Conservation (phyloP, 768 basidiomycete genomes). For the Dioszegia aurantiaca region DNA sequence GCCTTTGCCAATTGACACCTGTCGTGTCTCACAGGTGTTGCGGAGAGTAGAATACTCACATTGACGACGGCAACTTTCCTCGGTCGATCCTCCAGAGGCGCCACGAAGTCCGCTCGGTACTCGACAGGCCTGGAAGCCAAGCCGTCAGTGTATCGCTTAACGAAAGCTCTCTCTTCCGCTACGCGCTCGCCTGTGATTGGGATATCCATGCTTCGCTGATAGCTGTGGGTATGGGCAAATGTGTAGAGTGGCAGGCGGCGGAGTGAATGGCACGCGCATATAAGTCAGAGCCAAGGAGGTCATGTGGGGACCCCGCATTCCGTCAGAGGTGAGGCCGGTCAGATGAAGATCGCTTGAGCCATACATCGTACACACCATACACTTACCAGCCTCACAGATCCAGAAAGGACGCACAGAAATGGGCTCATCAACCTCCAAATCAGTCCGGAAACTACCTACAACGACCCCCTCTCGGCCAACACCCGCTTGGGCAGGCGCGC, state of each 20-base stretch:
- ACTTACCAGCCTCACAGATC: neutral
- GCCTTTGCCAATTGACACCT: neutral
- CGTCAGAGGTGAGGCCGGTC: no score
- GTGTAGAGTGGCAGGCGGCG: neutral
- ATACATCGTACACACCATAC: conserved; percentile 1
- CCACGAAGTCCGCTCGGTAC: conserved; percentile 44
- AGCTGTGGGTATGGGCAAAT: neutral
- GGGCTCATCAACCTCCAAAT: conserved; percentile 46
- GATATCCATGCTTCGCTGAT: conserved; percentile 32
- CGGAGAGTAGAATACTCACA: conserved; percentile 33
- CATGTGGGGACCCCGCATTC: neutral
- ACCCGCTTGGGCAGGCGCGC: conserved; percentile 33
- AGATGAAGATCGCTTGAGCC: no score
- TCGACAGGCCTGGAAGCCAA: conserved; percentile 47
- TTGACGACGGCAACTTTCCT: conserved; percentile 48
- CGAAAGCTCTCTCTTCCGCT: conserved; percentile 49
- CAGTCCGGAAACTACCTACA: conserved; percentile 45
- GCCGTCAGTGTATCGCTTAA: conserved; percentile 50
- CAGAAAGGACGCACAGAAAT: conserved; percentile 21
- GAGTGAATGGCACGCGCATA: neutral
- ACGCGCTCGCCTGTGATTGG: conserved; percentile 38
- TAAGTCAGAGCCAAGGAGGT: neutral
- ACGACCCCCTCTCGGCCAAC: conserved; percentile 16
- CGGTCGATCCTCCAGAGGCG: conserved; percentile 48
- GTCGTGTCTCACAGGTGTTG: neutral